Evolutionary conservation across 306 rosid genomes (phyloP).

Genomic region (Cicer judaicum): DNA sequence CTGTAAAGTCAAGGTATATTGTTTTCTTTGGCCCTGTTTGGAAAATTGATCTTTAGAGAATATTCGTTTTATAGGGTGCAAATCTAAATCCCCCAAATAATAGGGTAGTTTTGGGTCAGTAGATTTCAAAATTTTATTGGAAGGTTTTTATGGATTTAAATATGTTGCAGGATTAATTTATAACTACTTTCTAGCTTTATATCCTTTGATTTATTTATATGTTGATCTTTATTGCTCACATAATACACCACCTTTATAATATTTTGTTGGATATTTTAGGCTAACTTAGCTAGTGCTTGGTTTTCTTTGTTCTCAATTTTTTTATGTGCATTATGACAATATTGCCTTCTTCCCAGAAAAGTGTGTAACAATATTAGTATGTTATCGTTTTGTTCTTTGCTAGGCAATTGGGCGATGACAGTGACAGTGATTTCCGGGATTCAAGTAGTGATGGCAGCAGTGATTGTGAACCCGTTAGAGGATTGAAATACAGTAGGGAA

Average conservation of each 20-base stretch:
- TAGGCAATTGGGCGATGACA: slow-evolving; percentile 82
- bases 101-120: slow-evolving; percentile 23
- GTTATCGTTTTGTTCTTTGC: slow-evolving; percentile 37
- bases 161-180: slow-evolving; percentile 12
- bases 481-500: slow-evolving; percentile 53
- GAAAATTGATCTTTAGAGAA: slow-evolving; percentile 3
- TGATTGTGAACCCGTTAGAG: slow-evolving; percentile 70
- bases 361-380: slow-evolving; percentile 16
- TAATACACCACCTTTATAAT: not conserved
- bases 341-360: not conserved
- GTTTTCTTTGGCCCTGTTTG: not conserved
- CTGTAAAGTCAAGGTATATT: slow-evolving; percentile 67
- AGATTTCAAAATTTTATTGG: slow-evolving; percentile 1
- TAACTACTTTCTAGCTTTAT: not conserved
- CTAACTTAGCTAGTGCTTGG: not conserved
- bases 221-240: slow-evolving; percentile 6
- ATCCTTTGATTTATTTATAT: slow-evolving; percentile 8
- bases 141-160: slow-evolving; percentile 22
- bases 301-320: slow-evolving; percentile 3
- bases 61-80: slow-evolving; percentile 18
- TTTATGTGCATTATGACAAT: not conserved
- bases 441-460: slow-evolving; percentile 90
- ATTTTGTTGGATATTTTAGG: slow-evolving; percentile 12
- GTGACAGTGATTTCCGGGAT: slow-evolving; percentile 86
- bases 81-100: slow-evolving; percentile 21